A percentile compares a stretch with the other conserved stretches of the same genome.
These are phyloP conservation scores for Zymoseptoria pseudotritici DNA, from an alignment of 2,329 filamentous ascomycete species.

Conservation along the genomic window DNA sequence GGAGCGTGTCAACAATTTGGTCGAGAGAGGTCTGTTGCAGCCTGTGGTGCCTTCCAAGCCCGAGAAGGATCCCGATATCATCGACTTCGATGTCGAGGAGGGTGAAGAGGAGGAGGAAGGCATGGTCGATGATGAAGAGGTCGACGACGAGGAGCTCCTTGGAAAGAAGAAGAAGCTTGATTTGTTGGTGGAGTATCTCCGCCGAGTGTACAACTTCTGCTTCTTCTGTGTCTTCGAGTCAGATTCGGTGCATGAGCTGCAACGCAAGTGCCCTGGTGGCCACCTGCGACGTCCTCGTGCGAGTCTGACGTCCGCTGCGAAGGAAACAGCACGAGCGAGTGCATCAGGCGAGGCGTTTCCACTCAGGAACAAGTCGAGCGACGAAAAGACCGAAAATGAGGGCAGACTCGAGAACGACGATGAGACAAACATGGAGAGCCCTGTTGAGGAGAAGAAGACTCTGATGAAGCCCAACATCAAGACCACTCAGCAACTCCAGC, in stretches of 20 bases:
- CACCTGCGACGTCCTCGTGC: conserved; percentile 86
- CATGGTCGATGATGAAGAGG: conserved; percentile 56
- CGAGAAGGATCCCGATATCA: conserved; percentile 52
- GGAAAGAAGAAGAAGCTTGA: conserved; percentile 96
- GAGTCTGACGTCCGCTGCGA: conserved; percentile 74
- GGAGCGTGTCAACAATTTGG: conserved; percentile 75
- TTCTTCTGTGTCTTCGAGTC: conserved; percentile 99
- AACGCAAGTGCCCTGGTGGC: conserved; percentile 92
- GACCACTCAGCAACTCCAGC: conserved; percentile 82
- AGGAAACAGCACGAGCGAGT: conserved; percentile 77
- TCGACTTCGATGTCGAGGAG: conserved; percentile 64
- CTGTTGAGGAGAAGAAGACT: conserved; percentile 56
- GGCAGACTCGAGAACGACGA: conserved; percentile 40
- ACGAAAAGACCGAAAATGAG: conserved; percentile 49
- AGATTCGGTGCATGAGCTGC: conserved; percentile 92
- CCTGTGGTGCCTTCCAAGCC: conserved; percentile 49
- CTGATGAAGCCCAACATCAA: conserved; percentile 53
- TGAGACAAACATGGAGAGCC: conserved; percentile 29
- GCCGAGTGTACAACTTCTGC: conserved; percentile 96
- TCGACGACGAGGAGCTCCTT: conserved; percentile 82
- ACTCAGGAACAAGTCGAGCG: conserved; percentile 45
- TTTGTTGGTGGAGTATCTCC: conserved; percentile 89
- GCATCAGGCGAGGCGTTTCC: conserved; percentile 78
- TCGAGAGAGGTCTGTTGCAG: conserved; percentile 67
- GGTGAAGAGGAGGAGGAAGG: conserved; percentile 55